Conservation (phyloP, 257 asterid genomes). For the Solanum lycopersicoides region DNA sequence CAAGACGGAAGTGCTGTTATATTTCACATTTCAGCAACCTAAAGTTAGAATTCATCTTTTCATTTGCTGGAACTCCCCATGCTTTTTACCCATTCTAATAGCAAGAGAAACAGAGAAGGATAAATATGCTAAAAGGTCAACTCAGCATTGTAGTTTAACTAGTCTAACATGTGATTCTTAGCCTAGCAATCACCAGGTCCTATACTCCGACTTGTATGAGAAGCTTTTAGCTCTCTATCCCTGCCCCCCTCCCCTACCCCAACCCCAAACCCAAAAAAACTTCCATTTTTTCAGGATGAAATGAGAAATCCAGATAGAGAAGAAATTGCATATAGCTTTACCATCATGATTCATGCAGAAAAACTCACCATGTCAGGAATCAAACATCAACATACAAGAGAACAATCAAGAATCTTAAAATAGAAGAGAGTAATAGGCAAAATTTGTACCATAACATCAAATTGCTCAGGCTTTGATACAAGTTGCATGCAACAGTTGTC, state of each 20-base stretch:
- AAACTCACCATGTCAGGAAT: not conserved
- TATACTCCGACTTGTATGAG: not conserved
- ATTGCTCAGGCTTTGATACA: slow-evolving; percentile 98
- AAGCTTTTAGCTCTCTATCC: not conserved
- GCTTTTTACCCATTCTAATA: not conserved
- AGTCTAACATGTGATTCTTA: not conserved
- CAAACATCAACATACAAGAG: not conserved
- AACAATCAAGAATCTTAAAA: not conserved
- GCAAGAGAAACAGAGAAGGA: not conserved
- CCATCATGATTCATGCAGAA: not conserved
- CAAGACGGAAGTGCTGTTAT: not conserved
- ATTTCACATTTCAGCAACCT: not conserved
- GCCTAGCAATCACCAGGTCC: not conserved
- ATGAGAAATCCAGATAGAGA: not conserved
- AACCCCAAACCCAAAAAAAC: not conserved
- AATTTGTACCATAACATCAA: slow-evolving; percentile 84
- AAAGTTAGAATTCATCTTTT: not conserved
- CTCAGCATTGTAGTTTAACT: not conserved
- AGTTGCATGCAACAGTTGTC: slow-evolving; percentile 99
- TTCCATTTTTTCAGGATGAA: not conserved
- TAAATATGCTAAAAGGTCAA: not conserved
- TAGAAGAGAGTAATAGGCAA: not conserved
- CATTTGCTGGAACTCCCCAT: not conserved
- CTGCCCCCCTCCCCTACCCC: not conserved
- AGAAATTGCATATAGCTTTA: not conserved